These are phyloP conservation scores for Acanthamoeba polyphaga DNA, from an alignment of 208 protist genomes.

Conservation along the genomic window DNA sequence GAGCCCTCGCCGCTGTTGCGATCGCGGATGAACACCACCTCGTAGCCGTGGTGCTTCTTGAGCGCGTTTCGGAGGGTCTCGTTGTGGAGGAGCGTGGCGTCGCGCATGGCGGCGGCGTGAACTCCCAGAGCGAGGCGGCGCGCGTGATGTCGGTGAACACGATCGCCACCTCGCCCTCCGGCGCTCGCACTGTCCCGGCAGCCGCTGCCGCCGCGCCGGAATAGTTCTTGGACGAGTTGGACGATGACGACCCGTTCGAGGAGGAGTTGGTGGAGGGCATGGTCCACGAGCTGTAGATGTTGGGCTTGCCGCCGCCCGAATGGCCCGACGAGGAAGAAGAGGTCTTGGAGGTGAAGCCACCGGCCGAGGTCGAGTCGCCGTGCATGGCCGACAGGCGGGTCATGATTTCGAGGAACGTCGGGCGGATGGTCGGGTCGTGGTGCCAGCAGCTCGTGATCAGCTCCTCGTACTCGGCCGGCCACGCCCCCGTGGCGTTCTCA, in stretches of 20 bases:
- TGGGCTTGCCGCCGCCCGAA: not conserved
- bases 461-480: conserved; percentile 29
- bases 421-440: conserved; percentile 21
- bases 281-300: not conserved
- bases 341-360: conserved; percentile 27
- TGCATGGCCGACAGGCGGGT: conserved; percentile 44
- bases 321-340: not conserved
- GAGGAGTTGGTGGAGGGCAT: not conserved
- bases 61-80: too few relatives aligned
- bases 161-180: conserved; percentile 39
- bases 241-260: not conserved
- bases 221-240: too few relatives aligned
- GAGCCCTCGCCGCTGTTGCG: too few relatives aligned
- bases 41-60: too few relatives aligned
- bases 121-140: too few relatives aligned
- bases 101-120: too few relatives aligned
- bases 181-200: not conserved
- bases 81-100: too few relatives aligned
- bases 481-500: not conserved
- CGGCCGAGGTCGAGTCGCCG: conserved; percentile 15
- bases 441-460: conserved; percentile 66
- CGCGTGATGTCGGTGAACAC: conserved; percentile 28
- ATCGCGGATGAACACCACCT: too few relatives aligned
- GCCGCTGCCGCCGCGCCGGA: not conserved
- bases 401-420: conserved; percentile 73